These are phyloP conservation scores for Podila verticillata DNA, from an alignment of 192 early-diverging fungal genomes.

Conservation along the genomic window DNA sequence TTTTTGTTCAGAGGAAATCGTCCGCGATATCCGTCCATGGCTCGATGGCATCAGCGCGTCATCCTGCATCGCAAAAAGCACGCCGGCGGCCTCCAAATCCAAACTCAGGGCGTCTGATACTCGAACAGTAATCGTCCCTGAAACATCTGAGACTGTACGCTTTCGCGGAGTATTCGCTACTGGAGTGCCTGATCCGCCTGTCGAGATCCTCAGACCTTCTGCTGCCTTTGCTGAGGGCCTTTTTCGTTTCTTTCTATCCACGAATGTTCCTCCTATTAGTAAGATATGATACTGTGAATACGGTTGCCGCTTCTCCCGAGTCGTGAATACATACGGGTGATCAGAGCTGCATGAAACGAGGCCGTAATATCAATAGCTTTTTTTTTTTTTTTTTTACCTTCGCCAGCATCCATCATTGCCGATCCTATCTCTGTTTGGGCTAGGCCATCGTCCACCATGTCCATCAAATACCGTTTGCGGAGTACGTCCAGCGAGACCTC, in stretches of 20 bases:
- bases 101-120: slow-evolving; percentile 9
- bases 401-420: not conserved
- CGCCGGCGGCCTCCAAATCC: slow-evolving; percentile 39
- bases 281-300: not conserved
- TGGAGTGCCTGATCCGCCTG: not conserved
- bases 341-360: no score
- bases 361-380: no score
- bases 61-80: slow-evolving; percentile 45
- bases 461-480: slow-evolving; percentile 44
- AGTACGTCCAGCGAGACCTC: slow-evolving; percentile 51
- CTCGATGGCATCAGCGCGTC: not conserved
- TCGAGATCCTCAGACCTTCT: slow-evolving; percentile 27
- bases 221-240: slow-evolving; percentile 7
- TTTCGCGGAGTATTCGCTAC: slow-evolving; percentile 18
- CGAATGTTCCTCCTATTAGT: not conserved
- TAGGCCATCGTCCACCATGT: slow-evolving; percentile 24
- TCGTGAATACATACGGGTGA: no score
- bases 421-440: not conserved
- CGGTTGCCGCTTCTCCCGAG: no score
- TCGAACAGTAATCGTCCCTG: slow-evolving; percentile 30
- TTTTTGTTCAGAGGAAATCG: not conserved
- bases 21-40: not conserved
- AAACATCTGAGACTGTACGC: slow-evolving; percentile 45
- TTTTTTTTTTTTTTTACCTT: no score
- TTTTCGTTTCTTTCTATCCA: slow-evolving; percentile 45